Conservation (phyloP, 2,329 filamentous ascomycete genomes). For the Emmonsiellopsis sp. region DNA sequence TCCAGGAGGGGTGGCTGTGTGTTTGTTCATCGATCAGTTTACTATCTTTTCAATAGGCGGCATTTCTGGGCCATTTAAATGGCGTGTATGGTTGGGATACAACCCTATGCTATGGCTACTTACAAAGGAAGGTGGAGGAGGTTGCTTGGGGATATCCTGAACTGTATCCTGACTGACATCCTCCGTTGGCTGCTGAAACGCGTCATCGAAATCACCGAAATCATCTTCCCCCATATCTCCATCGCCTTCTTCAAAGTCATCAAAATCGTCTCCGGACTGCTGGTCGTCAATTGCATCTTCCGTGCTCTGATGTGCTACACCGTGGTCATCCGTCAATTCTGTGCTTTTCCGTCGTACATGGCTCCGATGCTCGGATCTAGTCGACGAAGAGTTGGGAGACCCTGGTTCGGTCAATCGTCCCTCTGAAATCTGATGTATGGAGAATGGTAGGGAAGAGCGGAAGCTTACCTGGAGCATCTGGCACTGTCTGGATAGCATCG, state of each 20-base stretch:
- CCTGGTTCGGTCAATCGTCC: slow-evolving; percentile 54
- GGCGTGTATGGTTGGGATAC: slow-evolving; percentile 9
- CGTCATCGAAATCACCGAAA: slow-evolving; percentile 58
- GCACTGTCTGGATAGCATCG: slow-evolving; percentile 32
- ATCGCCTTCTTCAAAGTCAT: slow-evolving; percentile 44
- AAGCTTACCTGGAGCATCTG: slow-evolving; percentile 48
- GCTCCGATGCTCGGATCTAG: slow-evolving; percentile 39
- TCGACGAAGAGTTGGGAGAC: slow-evolving; percentile 43
- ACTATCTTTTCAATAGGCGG: slow-evolving; percentile 15
- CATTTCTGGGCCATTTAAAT: background rate
- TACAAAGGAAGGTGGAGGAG: slow-evolving; percentile 33
- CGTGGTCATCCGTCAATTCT: slow-evolving; percentile 27
- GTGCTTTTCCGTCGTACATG: slow-evolving; percentile 27
- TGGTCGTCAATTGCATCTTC: slow-evolving; percentile 40
- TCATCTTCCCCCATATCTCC: slow-evolving; percentile 43
- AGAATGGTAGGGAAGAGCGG: slow-evolving; percentile 21
- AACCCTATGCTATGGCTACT: slow-evolving; percentile 21
- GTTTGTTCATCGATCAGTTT: slow-evolving; percentile 13
- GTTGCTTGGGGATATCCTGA: slow-evolving; percentile 15
- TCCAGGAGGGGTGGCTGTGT: slow-evolving; percentile 35
- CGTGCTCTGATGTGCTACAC: slow-evolving; percentile 51
- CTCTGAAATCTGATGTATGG: slow-evolving; percentile 30
- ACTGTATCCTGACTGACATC: slow-evolving; percentile 19
- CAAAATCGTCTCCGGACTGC: slow-evolving; percentile 53
- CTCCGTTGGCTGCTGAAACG: slow-evolving; percentile 46